Conservation (phyloP, 1,284 basidiomycete genomes). For the Tranzscheliella williamsii region DNA sequence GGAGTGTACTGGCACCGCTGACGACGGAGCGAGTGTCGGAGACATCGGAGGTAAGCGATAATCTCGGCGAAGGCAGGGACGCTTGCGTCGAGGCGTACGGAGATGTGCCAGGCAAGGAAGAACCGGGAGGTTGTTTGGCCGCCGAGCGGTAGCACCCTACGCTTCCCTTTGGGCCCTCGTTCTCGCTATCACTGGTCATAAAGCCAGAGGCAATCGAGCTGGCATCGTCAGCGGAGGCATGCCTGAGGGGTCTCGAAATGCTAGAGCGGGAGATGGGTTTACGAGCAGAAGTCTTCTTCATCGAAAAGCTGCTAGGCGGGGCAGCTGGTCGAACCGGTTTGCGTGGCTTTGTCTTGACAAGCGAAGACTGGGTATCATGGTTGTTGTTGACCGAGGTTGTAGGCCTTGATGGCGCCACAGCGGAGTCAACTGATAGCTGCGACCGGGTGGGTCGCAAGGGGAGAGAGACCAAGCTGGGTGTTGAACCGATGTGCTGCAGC, state of each 20-base stretch:
- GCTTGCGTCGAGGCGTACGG: neutral
- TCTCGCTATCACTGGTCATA: conserved; percentile 46
- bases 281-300: conserved; percentile 13
- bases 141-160: neutral
- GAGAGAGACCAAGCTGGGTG: conserved; percentile 36
- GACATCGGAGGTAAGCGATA: conserved; percentile 24
- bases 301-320: conserved; percentile 41
- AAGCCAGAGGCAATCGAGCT: conserved; percentile 21
- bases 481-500: conserved; percentile 40
- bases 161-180: conserved; percentile 8
- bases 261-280: conserved; percentile 27
- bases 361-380: neutral
- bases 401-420: neutral
- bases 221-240: conserved; percentile 12
- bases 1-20: conserved; percentile 37
- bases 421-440: conserved; percentile 8
- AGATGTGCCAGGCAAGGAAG: neutral
- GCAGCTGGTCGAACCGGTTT: conserved; percentile 23
- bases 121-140: neutral
- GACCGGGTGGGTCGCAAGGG: conserved; percentile 24
- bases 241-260: conserved; percentile 31
- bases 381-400: neutral
- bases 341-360: conserved; percentile 5
- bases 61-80: neutral
- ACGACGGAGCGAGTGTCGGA: conserved; percentile 15